Base-by-base conservation (phyloP, 1,139 yeast species). In the Hanseniaspora uvarum region DNA sequence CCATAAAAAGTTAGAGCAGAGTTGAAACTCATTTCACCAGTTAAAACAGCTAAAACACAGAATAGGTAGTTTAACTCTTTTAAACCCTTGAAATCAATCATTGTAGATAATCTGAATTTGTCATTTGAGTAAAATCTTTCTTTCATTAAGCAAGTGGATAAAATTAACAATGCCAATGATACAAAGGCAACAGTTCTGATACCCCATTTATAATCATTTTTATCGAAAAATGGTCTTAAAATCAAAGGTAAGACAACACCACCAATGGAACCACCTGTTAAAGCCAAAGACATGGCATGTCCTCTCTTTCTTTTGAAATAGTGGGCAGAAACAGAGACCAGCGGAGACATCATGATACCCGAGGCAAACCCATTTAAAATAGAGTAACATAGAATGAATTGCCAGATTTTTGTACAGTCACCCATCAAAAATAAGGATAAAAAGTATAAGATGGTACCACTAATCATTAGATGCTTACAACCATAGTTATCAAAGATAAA, bases 261-360 rank as follows among this genome's bases (percentile, higher is more conserved):
- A 18, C 89, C 89, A 5, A 81, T 64, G 31, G 81, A 74, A 0
- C 87, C 87, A n/a, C 87, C 86, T 60, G 76, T 75, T 5, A 83
- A 77, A 0, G 83, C 83, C 4, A 80, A 63, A 1, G 85, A 80
- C 46, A 79, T 63, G 4, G 86, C 86, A 57, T 76, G 65, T 1
- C 82, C 88, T 55, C 88, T 68, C 57, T 72, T 79, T 55, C 63
- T 70, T 56, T 73, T 68, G 61, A 80, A 83, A 76, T 83, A 82
- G 60, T 81, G 86, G 2, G 81, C 75, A 33, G 81, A 71, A 2
- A 75, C 77, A 2, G 82, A 80, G 33, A 83, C 74, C 55, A 78
- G 65, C 0, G 86, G 85, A 1, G 80, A 72, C 72, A 78, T 72
- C 5, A 80, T 69, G 44, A 80, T 63, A 1, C 85, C 78, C 26